Evolutionary conservation across 108 stramenopile species (phyloP).

Genomic region (Phaeodactylum tricornutum): DNA sequence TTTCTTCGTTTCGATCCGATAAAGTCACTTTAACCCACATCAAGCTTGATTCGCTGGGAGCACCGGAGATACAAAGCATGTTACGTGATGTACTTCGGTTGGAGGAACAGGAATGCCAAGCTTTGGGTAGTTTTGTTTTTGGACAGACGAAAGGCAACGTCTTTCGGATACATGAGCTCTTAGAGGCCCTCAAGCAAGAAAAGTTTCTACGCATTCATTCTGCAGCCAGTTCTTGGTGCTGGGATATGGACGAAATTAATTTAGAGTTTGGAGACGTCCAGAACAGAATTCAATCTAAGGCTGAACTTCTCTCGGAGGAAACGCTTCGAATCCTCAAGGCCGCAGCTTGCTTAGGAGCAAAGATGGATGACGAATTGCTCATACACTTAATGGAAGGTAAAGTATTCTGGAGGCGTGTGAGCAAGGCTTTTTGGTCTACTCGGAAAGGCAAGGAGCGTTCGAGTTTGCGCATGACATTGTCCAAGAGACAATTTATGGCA

Average conservation of each 20-base stretch:
- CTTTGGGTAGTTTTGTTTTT: neutral
- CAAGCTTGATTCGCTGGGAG: neutral
- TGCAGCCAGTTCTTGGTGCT: neutral
- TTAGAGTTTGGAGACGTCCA: neutral
- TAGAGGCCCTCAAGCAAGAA: conserved; percentile 2
- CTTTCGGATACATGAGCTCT: conserved; percentile 3
- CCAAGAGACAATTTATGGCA: conserved; percentile 22
- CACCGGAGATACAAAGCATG: neutral
- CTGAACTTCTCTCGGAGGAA: conserved; percentile 16
- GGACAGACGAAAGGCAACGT: conserved; percentile 11
- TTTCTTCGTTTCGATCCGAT: neutral
- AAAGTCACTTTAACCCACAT: neutral
- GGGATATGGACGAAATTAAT: neutral
- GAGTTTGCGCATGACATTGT: conserved; percentile 26
- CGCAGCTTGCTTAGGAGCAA: conserved; percentile 41
- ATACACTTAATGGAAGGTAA: conserved; percentile 8
- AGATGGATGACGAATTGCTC: conserved; percentile 28
- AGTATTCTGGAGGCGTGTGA: conserved; percentile 13
- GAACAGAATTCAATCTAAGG: neutral
- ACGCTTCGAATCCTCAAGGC: conserved; percentile 31
- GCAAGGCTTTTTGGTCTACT: conserved; percentile 12
- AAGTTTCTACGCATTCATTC: neutral
- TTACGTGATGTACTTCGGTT: neutral
- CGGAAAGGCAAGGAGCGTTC: conserved; percentile 4
- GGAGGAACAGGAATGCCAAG: neutral